Evolutionary conservation across 1,139 yeast genomes (phyloP).

Genomic region (Diutina ranongensis): DNA sequence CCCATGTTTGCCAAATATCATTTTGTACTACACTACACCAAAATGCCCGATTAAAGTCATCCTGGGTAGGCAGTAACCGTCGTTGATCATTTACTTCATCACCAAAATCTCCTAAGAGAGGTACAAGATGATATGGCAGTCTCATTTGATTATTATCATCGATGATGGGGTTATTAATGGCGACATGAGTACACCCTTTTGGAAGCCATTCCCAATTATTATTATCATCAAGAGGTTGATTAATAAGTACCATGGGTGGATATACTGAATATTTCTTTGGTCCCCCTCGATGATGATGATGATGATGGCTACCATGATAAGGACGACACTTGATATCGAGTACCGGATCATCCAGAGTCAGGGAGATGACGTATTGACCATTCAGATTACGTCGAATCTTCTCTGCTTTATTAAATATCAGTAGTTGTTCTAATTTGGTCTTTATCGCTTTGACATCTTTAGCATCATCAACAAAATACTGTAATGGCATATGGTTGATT

Average conservation of each 20-base stretch:
- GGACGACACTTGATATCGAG: too few species aligned
- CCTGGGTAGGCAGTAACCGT: conserved; percentile 25
- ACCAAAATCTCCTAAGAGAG: conserved; percentile 60
- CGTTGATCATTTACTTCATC: conserved; percentile 19
- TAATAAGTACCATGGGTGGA: conserved; percentile 55
- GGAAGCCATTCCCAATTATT: neutral
- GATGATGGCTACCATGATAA: too few species aligned
- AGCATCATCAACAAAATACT: conserved; percentile 10
- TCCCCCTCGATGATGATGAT: neutral
- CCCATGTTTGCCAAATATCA: conserved; percentile 73
- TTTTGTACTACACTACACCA: conserved; percentile 71
- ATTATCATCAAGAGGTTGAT: conserved; percentile 13
- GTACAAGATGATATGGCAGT: conserved; percentile 46
- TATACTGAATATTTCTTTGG: conserved; percentile 54
- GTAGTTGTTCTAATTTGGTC: conserved; percentile 14
- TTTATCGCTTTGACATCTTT: conserved; percentile 17
- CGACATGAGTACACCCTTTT: conserved; percentile 42
- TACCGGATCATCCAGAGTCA: neutral
- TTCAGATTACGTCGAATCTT: conserved; percentile 14
- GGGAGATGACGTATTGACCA: neutral
- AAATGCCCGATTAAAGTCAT: conserved; percentile 41
- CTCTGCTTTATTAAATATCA: conserved; percentile 14
- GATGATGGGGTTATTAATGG: conserved; percentile 58
- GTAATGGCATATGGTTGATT: too few species aligned
- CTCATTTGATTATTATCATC: conserved; percentile 42